These are phyloP conservation scores for Adansonia madagascariensis DNA, from an alignment of 441 rosid genomes.

Conservation along the genomic window DNA sequence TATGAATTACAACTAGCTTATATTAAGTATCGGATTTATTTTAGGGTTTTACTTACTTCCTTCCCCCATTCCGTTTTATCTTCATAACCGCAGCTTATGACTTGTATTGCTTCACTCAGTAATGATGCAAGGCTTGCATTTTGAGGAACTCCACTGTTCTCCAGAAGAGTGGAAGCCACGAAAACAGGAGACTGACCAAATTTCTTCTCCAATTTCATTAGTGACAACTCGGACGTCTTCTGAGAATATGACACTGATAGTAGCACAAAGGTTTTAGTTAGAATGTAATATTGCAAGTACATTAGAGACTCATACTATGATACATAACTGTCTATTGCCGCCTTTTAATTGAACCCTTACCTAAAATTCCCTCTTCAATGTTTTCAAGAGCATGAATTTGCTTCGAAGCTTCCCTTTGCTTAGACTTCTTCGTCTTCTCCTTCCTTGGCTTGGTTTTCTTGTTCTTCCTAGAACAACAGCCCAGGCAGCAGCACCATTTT, in stretches of 20 bases:
- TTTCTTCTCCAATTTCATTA: slow-evolving; percentile 67
- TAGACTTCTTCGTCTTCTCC: slow-evolving; percentile 46
- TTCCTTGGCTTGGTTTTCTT: slow-evolving; percentile 48
- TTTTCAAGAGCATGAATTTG: slow-evolving; percentile 74
- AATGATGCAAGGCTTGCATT: slow-evolving; percentile 39
- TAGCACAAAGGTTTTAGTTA: slow-evolving; percentile 6
- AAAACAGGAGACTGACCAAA: slow-evolving; percentile 84
- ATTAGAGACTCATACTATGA: neutral
- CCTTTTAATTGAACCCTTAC: slow-evolving; percentile 33
- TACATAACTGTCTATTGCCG: neutral
- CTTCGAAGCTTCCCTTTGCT: slow-evolving; percentile 59
- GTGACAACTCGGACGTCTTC: slow-evolving; percentile 50
- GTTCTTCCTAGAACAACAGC: slow-evolving; percentile 56
- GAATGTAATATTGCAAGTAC: neutral
- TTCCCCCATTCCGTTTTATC: slow-evolving; percentile 88
- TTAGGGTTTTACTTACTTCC: slow-evolving; percentile 49
- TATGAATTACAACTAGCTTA: neutral
- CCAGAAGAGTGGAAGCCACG: slow-evolving; percentile 22
- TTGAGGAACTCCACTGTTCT: no score
- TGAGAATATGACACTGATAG: slow-evolving; percentile 40
- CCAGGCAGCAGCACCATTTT: slow-evolving; percentile 63
- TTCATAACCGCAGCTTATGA: slow-evolving; percentile 82
- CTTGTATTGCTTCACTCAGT: slow-evolving; percentile 82
- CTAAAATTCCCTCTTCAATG: slow-evolving; percentile 61
- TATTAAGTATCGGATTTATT: neutral